Conservation (phyloP, 2,329 filamentous ascomycete genomes). For the Dactylellina haptotyla region DNA sequence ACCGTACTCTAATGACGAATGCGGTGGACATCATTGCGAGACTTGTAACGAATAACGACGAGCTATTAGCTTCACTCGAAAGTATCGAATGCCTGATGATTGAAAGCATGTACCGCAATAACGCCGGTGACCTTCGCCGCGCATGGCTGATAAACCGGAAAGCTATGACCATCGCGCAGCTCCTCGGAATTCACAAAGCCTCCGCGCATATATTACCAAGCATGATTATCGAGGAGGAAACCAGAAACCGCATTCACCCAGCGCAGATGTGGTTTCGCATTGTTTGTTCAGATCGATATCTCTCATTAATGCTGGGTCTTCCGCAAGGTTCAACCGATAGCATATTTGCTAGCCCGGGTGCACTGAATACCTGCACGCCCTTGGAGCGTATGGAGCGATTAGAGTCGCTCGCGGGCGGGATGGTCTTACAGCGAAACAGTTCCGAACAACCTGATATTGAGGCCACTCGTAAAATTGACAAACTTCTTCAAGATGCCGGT, state of each 20-base stretch:
- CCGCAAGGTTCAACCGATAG: conserved; percentile 63
- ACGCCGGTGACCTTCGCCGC: conserved; percentile 66
- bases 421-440: conserved; percentile 66
- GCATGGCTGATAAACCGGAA: conserved; percentile 65
- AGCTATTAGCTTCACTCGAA: conserved; percentile 65
- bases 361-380: conserved; percentile 60
- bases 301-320: conserved; percentile 65
- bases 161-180: conserved; percentile 66
- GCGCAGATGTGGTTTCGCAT: conserved; percentile 65
- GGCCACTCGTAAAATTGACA: conserved; percentile 64
- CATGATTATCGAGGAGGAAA: conserved; percentile 59
- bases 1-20: conserved; percentile 21
- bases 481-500: conserved; percentile 63
- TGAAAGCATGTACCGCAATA: conserved; percentile 64
- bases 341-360: conserved; percentile 60
- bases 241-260: conserved; percentile 58
- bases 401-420: conserved; percentile 63
- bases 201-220: conserved; percentile 63
- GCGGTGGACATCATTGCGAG: conserved; percentile 60
- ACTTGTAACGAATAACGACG: conserved; percentile 65
- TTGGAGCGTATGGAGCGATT: conserved; percentile 64
- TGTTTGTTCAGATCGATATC: conserved; percentile 64
- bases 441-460: conserved; percentile 61
- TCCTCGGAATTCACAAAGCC: conserved; percentile 64
- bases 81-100: conserved; percentile 67